Conservation (phyloP, 78 protist species). For the slime mould (Dictyostelium discoideum) region DNA sequence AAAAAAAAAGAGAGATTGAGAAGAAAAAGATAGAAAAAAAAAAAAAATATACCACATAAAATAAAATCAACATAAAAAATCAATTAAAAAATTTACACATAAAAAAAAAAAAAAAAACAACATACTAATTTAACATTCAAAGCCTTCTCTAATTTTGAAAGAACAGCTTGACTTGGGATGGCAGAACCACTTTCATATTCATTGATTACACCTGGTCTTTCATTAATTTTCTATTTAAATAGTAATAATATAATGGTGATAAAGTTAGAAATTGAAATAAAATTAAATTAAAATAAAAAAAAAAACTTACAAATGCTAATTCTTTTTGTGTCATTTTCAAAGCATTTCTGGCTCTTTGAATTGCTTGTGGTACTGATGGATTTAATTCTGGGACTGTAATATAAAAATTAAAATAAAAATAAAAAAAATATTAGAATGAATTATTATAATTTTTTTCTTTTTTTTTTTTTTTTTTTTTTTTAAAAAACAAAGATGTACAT, state of each 20-base stretch:
- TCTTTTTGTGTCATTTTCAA: constrained; percentile 85
- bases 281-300: not conserved
- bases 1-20: no score
- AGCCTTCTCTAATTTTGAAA: constrained; percentile 88
- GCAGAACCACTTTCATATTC: constrained; percentile 91
- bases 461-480: not conserved
- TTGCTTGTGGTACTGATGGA: constrained; percentile 52
- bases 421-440: not conserved
- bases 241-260: no score
- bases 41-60: no score
- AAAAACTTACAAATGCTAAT: constrained; percentile 53
- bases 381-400: constrained; percentile 43
- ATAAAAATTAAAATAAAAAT: not conserved
- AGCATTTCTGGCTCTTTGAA: constrained; percentile 79
- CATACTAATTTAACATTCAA: constrained; percentile 84
- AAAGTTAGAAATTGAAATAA: not conserved
- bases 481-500: not conserved
- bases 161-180: constrained; percentile 83
- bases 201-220: constrained; percentile 64
- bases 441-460: not conserved
- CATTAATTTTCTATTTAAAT: constrained; percentile 72
- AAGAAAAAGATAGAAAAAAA: not conserved
- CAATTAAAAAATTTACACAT: not conserved
- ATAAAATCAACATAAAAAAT: no score
- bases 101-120: not conserved